Evolutionary conservation across 2,329 filamentous ascomycete species (phyloP), one percentile per base, ranked within the genome.

Genomic region (Epichloe amarillans): DNA sequence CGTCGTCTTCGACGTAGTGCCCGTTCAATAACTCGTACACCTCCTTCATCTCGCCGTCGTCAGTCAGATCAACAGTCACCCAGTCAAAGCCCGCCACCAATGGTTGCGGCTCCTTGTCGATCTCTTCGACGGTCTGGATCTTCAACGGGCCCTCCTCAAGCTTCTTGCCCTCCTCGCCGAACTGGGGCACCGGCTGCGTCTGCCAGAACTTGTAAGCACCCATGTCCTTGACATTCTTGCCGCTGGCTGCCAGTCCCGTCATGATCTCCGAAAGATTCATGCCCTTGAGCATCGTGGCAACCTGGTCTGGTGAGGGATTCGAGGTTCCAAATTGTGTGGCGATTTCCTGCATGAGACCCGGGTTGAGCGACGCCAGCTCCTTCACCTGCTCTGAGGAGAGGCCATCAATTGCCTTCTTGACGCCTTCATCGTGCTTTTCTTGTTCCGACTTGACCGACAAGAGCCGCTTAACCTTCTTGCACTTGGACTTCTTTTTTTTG

Each of bases 141-240:
- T 84, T 86, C 64, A 98, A 86, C 0, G 90, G 88, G 0, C 93
- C 93, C 61, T 97, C 90, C 55, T 82, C 73, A 46, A 82, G 69
- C 48, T 77, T 71, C 46, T 73, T 69, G 14, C 62, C 59, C 53
- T 73, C 67, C 65, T 83, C 72, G 60, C 78, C 83, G 62, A 97
- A 95, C 62, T 83, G 84, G 47, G 87, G 86, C 53, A 98, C 93
- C 1, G 93, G 93, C 68, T 98, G 93, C 45, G 93, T 98, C 67
- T 88, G 83, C 93, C 93, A 98, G 72, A 98, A 98, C 70, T 95
- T 96, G 76, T 97, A 96, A 52, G 84, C 87, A 6, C 84, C 89
- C 88, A 96, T 95, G 64, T 96, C 90, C 72, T 95, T 96, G 60
- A 82, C 83, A 62, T 95, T 95, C 75, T 93, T 94, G 51, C 86